Base-by-base conservation (phyloP, 2,329 filamentous ascomycete species). In the Phaeophleospora eucalypticola region DNA sequence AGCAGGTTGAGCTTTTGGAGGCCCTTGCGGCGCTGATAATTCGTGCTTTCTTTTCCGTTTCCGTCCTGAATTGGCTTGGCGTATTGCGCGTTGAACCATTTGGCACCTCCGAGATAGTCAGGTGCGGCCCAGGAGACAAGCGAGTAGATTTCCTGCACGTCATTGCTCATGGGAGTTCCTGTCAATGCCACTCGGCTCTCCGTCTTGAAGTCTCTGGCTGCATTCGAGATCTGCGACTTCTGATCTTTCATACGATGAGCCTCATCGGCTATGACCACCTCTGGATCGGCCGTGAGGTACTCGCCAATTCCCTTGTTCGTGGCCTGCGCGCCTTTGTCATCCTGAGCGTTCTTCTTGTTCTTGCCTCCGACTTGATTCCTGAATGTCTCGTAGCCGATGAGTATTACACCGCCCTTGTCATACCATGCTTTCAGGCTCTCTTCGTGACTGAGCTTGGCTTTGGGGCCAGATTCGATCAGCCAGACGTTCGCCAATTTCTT, bases 61-160 rank as follows among this genome's bases (percentile, higher is more conserved):
- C 90, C 90, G 9, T 77, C 70, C 44, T 83, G 74, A 53, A 96
- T 95, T 0, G 87, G 87, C 2, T 75, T 76, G 4, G 81, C 78
- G 61, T 85, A 95, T n/a, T 82, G 78, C 0, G 73, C 64, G 16
- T 74, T 77, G 64, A 96, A 96, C 59, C 90, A 84, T 0, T 67
- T 59, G 8, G 76, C 67, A 3, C 79, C 75, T 0, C 88, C 89
- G 2, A 95, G 74, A 62, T 87, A 95, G 18, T 80, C 81, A 0
- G 87, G 86, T 1, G 87, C 83, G 41, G 93, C 82, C 88, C 89
- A 95, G 53, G 90, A 79, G 48, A 95, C 84, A 80, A 95, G 87
- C n/a, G 82, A 72, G 61, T 84, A 89, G 61, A 95, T 95, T 58
- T 96, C 90, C 20, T 78, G 72, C 0, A 95, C 81, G 42, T 88